Evolutionary conservation across 345 rosid species (phyloP).

Genomic region (Diplotaxis tenuifolia): DNA sequence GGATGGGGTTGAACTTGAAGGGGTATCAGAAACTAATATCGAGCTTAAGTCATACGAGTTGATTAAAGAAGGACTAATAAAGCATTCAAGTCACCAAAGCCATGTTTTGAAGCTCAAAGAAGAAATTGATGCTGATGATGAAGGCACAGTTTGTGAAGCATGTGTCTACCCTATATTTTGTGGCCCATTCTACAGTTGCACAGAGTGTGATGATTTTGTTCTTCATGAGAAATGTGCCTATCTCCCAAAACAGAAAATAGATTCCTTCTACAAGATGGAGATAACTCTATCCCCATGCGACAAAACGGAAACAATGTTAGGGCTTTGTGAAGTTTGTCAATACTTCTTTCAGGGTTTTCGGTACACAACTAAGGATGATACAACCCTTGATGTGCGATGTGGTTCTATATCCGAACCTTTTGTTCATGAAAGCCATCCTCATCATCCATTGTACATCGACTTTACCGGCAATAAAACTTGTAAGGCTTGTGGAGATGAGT

Average conservation of each 20-base stretch:
- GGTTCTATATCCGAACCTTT: conserved; percentile 17
- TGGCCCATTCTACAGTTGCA: conserved; percentile 6
- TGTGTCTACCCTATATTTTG: background rate
- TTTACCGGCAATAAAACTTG: background rate
- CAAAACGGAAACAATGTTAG: background rate
- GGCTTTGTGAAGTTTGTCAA: conserved; percentile 1
- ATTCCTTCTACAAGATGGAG: background rate
- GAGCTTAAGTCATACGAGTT: conserved; percentile 2
- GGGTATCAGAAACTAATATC: background rate
- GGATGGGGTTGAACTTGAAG: conserved; percentile 20
- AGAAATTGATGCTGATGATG: background rate
- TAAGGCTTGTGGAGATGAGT: conserved; percentile 10
- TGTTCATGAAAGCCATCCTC: conserved; percentile 16
- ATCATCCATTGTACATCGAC: conserved; percentile 3
- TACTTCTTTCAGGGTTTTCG: background rate
- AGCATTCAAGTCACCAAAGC: background rate
- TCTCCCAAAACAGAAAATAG: background rate
- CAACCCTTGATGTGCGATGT: background rate
- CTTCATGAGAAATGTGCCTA: conserved; percentile 13
- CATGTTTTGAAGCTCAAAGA: conserved; percentile 8
- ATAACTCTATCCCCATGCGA: background rate
- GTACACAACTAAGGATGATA: background rate
- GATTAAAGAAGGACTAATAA: conserved; percentile 1
- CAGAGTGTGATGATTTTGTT: conserved; percentile 9
- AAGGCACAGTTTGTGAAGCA: background rate